Base-by-base conservation (phyloP, 2,329 filamentous ascomycete species). In the Colletotrichum musicola region DNA sequence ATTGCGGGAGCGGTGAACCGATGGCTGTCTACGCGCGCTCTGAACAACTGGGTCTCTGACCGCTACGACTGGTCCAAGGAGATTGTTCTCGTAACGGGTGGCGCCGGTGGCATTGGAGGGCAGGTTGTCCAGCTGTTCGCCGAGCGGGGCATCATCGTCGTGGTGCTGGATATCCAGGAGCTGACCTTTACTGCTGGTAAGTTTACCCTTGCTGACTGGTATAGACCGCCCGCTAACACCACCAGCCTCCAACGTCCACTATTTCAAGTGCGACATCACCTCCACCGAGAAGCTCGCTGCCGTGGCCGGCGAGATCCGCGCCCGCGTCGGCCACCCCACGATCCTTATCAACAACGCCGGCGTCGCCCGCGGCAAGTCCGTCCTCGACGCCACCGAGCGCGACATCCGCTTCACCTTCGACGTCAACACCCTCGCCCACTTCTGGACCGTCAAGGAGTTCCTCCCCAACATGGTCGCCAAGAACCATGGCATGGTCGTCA, bases 401-500 rank as follows among this genome's bases (percentile, higher is more conserved):
- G 86, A 90, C 72, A 83, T 92, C 71, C 86, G 87, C 44, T 87
- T 90, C 73, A 92, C 90, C 59, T 93, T 93, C 77, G 89, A 90
- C 68, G 89, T 94, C 73, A 94, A 94, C 79, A 82, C 89, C 0
- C 77, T 93, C 38, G 83, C 89, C 2, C 91, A 91, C 79, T 93
- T 88, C 81, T 90, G 86, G 83, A 84, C 89, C n/a, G 80, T 85
- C 6, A 86, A 89, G 75, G 86, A 90, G 65, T 93, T 93, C 78
- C 81, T 94, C 1, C 92, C 92, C 0, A 76, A 80, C 71, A 91
- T 94, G 85, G 78, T 91, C 59, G 75, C 79, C 7, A 75, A 75
- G 13, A 89, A 93, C 79, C 91, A 94, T 79, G 92, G 92, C 68
- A 92, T 92, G 84, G 77, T 94, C 47, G 90, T 93, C 22, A 93